phyloP scores from a whole-genome alignment of 345 rosid species.

The Eucalyptus curtisii region DNA sequence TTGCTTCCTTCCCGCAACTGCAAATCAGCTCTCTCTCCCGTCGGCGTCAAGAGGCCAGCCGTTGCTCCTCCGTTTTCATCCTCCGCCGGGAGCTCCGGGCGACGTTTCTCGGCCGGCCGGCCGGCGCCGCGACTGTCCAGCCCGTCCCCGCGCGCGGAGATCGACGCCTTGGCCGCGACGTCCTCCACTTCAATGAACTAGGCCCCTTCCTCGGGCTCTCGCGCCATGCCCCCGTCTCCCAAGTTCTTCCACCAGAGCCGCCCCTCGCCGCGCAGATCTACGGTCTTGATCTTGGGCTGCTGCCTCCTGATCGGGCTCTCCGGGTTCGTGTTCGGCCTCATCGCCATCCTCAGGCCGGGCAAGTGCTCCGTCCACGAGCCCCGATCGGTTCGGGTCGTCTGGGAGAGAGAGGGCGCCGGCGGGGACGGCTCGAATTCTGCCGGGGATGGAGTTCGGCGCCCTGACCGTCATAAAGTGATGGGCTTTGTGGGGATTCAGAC shows the following conservation, averaged over 20 bases:
- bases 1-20: not conserved
- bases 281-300: constrained; percentile 19
- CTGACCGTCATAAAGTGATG: constrained; percentile 66
- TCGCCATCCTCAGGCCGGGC: constrained; percentile 20
- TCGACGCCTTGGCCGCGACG: not conserved
- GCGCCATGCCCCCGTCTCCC: constrained; percentile 64
- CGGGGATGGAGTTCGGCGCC: not conserved
- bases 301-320: constrained; percentile 47
- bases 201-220: not conserved
- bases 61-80: not conserved
- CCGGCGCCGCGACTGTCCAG: not conserved
- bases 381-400: constrained; percentile 56
- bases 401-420: constrained; percentile 34
- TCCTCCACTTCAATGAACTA: not conserved
- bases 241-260: constrained; percentile 29
- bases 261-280: constrained; percentile 29
- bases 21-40: not conserved
- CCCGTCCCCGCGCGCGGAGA: not conserved
- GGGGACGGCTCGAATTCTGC: not conserved
- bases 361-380: constrained; percentile 12
- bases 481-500: constrained; percentile 93
- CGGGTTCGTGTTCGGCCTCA: constrained; percentile 58
- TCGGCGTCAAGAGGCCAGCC: not conserved
- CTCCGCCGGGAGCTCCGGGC: not conserved
- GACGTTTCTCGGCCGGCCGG: not conserved